Evolutionary conservation across 352 stramenopile species (phyloP).

Genomic region (Phytopythium kandeliae): DNA sequence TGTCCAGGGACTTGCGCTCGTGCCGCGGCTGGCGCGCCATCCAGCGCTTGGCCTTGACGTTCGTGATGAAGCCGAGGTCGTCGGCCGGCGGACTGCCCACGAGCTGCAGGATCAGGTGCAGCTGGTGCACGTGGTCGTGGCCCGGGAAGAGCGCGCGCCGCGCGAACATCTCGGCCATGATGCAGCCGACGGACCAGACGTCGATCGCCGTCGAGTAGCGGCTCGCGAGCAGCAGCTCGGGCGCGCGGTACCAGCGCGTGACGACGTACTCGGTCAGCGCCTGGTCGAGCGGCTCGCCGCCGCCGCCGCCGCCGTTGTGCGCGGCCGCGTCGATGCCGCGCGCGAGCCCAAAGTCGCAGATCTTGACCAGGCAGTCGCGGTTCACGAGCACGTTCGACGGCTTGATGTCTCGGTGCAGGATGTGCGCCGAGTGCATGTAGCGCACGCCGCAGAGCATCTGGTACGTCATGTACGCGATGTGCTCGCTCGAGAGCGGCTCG

Average conservation of each 20-base stretch:
- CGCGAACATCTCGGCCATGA: constrained; percentile 97
- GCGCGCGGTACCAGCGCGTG: constrained; percentile 94
- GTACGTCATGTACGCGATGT: constrained; percentile 83
- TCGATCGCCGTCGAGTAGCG: constrained; percentile 95
- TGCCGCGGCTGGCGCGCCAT: constrained; percentile 72
- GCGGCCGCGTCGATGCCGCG: constrained; percentile 52
- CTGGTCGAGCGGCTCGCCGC: constrained; percentile 3
- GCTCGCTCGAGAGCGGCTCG: constrained; percentile 59
- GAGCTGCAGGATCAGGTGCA: constrained; percentile 86
- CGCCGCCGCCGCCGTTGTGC: constrained; percentile 53
- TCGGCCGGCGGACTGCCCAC: constrained; percentile 55
- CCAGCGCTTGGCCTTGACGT: constrained; percentile 79
- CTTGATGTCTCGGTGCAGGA: constrained; percentile 93
- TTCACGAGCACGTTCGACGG: constrained; percentile 96
- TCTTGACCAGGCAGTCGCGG: constrained; percentile 83
- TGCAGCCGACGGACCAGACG: constrained; percentile 97
- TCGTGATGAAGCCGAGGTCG: constrained; percentile 79
- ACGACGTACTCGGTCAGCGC: constrained; percentile 90
- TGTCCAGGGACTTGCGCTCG: constrained; percentile 35
- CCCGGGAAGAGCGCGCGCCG: constrained; percentile 75
- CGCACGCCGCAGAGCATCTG: constrained; percentile 72
- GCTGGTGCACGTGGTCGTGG: constrained; percentile 82
- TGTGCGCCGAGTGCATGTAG: constrained; percentile 85
- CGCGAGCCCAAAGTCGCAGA: constrained; percentile 89
- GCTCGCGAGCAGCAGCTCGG: constrained; percentile 92